phyloP scores from a whole-genome alignment of 2,329 filamentous ascomycete species.

The Claviceps fusiformis region DNA sequence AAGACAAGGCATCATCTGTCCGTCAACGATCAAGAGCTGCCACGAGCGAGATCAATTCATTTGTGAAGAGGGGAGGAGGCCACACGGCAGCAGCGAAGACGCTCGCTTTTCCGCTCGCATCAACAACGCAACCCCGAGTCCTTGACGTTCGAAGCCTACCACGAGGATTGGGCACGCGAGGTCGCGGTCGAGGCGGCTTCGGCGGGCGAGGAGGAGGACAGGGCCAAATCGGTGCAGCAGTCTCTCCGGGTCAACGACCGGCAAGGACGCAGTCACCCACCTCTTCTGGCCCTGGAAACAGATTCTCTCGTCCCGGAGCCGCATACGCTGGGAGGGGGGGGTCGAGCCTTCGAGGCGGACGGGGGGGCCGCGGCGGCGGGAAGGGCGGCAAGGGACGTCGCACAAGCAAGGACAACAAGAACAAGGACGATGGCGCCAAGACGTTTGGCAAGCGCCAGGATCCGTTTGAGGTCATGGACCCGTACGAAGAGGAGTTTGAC shows the following conservation, averaged over 20 bases:
- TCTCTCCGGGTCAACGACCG: background rate
- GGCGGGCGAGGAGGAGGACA: conserved; percentile 9
- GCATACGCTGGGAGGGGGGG: conserved; percentile 1
- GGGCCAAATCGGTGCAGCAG: conserved; percentile 3
- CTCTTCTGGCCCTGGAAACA: conserved; percentile 5
- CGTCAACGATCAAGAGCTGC: conserved; percentile 21
- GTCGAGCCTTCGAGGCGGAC: conserved; percentile 6
- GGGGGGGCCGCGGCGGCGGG: conserved; percentile 8
- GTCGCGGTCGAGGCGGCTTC: conserved; percentile 15
- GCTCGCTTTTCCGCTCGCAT: background rate
- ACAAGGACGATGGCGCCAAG: conserved; percentile 6
- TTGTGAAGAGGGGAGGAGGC: conserved; percentile 11
- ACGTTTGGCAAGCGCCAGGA: conserved; percentile 11
- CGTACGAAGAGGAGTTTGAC: conserved; percentile 22
- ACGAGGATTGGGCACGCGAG: conserved; percentile 13
- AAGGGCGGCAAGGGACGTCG: conserved; percentile 10
- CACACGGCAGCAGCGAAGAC: background rate
- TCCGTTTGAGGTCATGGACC: conserved; percentile 16
- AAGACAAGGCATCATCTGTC: conserved; percentile 13
- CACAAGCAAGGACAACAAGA: conserved; percentile 13
- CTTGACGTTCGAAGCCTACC: conserved; percentile 27
- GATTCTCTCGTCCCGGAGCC: conserved; percentile 8
- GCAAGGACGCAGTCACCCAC: conserved; percentile 2
- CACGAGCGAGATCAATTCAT: conserved; percentile 19
- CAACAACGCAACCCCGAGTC: conserved; percentile 17